Conservation (phyloP, 108 stramenopile species). For the Cyclotella sp. region DNA sequence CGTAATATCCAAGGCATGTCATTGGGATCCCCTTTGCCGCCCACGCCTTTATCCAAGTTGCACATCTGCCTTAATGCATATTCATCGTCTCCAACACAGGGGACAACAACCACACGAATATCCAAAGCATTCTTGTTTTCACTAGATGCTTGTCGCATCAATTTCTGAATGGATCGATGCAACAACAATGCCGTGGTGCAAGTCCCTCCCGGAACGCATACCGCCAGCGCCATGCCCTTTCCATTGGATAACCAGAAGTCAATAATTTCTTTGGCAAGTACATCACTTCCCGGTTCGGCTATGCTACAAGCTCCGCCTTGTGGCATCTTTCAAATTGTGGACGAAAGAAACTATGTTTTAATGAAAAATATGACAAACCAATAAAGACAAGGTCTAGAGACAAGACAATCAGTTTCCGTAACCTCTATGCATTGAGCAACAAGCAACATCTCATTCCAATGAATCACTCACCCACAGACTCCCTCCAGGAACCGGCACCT, state of each 20-base stretch:
- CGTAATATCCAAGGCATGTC: conserved; percentile 69
- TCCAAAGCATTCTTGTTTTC: conserved; percentile 44
- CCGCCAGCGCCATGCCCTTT: conserved; percentile 67
- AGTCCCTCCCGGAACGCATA: conserved; percentile 84
- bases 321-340: conserved; percentile 41
- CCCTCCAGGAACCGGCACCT: conserved; percentile 62
- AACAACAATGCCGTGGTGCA: conserved; percentile 79
- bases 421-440: too few species aligned
- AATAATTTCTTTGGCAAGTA: conserved; percentile 49
- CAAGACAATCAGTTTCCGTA: background rate
- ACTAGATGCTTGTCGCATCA: conserved; percentile 31
- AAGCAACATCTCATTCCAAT: background rate
- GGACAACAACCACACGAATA: conserved; percentile 82
- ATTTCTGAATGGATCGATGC: conserved; percentile 56
- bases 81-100: conserved; percentile 82
- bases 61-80: conserved; percentile 87
- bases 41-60: conserved; percentile 54
- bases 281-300: conserved; percentile 60
- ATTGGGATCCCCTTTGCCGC: conserved; percentile 47
- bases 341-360: background rate
- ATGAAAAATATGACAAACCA: background rate
- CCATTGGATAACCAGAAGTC: conserved; percentile 69
- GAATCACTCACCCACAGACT: conserved; percentile 64
- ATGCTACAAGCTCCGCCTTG: conserved; percentile 75
- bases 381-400: background rate